Base-by-base conservation (phyloP, 768 basidiomycete genomes). In the Epithele typhae region DNA sequence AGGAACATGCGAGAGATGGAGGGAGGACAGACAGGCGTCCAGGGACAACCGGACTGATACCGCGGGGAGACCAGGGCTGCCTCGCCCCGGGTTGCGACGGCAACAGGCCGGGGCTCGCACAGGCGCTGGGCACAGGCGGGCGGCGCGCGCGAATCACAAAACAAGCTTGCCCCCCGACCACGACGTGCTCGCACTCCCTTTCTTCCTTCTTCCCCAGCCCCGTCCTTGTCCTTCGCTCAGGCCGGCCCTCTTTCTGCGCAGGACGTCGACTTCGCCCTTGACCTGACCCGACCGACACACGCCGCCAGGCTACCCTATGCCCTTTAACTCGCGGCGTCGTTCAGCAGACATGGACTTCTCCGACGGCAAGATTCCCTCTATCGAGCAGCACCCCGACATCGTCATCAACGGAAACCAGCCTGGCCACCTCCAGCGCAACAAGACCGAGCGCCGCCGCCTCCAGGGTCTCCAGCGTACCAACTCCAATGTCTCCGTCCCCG, bases 391-490 rank as follows among this genome's bases (percentile, higher is more conserved):
- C 58, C 82, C 80, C 8, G 62, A 63, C 54, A 49, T 64, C 38
- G 46, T 44, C 48, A 51, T 55, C 47, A 48, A 47, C 24, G 60
- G 59, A 25, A 53, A 58, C 22, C 64, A 61, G 24, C 68, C 76
- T 4, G 61, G 63, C 24, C 73, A 84, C 59, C 75, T 95, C 18
- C 81, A 82, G 62, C 79, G 92, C 56, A 95, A 95, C 69, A 90
- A 84, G 71, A 78, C 86, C 0, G 94, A 96, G 71, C 78, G 88
- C 52, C 68, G 71, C 52, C 74, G 93, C 41, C 69, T 95, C 17
- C 94, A 96, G 64, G 89, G 90, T 3, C 76, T 96, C 35, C 88
- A 94, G 66, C 76, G 84, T 43, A 66, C 74, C 2, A 70, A 74
- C 53, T 76, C 77, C 10, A 63, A 54, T 22, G 53, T 40, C 35